A percentile compares a stretch with the other conserved stretches of the same genome.
These are phyloP conservation scores for Cyclocybe aegerita DNA, from an alignment of 768 basidiomycete species.

Conservation along the genomic window DNA sequence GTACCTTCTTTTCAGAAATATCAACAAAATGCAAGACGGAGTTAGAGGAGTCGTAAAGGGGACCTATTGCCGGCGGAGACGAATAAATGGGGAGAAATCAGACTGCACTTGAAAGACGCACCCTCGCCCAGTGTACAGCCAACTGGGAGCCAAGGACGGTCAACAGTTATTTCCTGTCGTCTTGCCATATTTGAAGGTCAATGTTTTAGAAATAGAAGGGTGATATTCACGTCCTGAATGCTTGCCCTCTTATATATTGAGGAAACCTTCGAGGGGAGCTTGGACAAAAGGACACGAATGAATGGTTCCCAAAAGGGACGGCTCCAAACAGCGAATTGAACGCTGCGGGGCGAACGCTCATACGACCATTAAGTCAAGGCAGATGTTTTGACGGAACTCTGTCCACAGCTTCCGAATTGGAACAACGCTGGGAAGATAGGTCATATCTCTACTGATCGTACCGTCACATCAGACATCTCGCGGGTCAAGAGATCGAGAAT, in stretches of 20 bases:
- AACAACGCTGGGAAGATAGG: conserved; percentile 13
- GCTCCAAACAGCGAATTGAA: conserved; percentile 11
- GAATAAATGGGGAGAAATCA: neutral
- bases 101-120: conserved; percentile 19
- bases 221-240: conserved; percentile 6
- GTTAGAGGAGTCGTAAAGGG: conserved; percentile 57
- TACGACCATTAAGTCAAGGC: conserved; percentile 13
- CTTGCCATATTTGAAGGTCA: conserved; percentile 4
- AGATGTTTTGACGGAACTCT: conserved; percentile 14
- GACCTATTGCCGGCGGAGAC: conserved; percentile 37
- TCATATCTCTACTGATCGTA: conserved; percentile 24
- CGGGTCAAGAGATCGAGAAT: conserved; percentile 22
- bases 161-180: conserved; percentile 35
- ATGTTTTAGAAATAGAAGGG: conserved; percentile 3
- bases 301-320: conserved; percentile 27
- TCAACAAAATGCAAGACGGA: conserved; percentile 68
- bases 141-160: conserved; percentile 47
- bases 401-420: conserved; percentile 18
- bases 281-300: conserved; percentile 18
- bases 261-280: conserved; percentile 17
- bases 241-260: conserved; percentile 22
- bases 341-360: conserved; percentile 7
- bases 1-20: conserved; percentile 54
- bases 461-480: conserved; percentile 22
- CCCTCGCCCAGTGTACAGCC: conserved; percentile 67